Evolutionary conservation across 768 basidiomycete genomes (phyloP), one percentile per base, ranked within the genome.

Genomic region (Collybia mongolica): DNA sequence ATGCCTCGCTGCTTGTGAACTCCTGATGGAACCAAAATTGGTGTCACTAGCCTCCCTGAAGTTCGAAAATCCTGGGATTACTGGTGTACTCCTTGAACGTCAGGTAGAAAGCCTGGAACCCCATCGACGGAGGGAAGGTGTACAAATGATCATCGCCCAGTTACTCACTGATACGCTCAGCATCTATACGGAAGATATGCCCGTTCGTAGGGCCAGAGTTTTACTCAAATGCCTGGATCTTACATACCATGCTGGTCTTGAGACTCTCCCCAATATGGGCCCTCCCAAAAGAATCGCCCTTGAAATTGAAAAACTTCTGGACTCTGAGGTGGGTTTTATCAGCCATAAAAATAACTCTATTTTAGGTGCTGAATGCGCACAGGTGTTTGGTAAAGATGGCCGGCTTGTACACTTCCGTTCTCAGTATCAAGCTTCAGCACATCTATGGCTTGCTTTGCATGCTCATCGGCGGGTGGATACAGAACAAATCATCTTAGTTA

Each of bases 391-490:
- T 0, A 59, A 65, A 29, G 79, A 80, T 52, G 43, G 40, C 1
- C 58, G 50, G 0, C 61, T 79, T 17, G 60, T 62, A 2, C 52
- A 52, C 11, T 75, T 70, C 44, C 57, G 61, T 22, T 47, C 56
- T 6, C 82, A 88, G 59, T 82, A 85, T 57, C 74, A 69, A 23
- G 74, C 80, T 1, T 66, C 75, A 1, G 71, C 76, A 0, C 81
- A 88, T 58, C 72, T 94, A 20, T 88, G 86, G 83, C 68, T 82
- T 39, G 82, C 85, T 0, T 68, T 94, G 17, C 84, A 89, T 58
- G 76, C 81, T 17, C 90, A 93, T 65, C 78, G 81, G 12, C 71
- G 68, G 5, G 68, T 64, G 7, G 72, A 79, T 48, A 52, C 66
- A 0, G 65, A 77, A 19, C 76, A 81, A 60, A 72, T 68, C 48